Conservation (phyloP, 768 basidiomycete species). For the Coprinopsis cinerea region DNA sequence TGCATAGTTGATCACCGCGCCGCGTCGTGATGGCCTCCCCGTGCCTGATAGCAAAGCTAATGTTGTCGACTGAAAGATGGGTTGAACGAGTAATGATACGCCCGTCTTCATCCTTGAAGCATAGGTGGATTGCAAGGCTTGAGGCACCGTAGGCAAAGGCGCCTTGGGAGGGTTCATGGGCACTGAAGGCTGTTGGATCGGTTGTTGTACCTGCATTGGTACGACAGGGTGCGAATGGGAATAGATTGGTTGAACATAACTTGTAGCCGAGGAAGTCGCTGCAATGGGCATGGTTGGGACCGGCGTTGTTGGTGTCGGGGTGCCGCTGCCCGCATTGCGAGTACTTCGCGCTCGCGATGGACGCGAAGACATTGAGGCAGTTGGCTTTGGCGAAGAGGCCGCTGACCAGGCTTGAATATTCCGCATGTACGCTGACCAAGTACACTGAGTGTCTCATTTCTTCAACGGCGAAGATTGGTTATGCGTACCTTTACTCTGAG, state of each 20-base stretch:
- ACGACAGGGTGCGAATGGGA: not conserved
- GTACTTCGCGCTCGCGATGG: conserved; percentile 14
- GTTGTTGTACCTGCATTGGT: conserved; percentile 11
- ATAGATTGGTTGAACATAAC: conserved; percentile 31
- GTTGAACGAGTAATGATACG: conserved; percentile 85
- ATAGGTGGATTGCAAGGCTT: conserved; percentile 80
- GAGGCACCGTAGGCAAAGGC: conserved; percentile 54
- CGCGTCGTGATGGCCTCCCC: conserved; percentile 40
- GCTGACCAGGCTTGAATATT: conserved; percentile 69
- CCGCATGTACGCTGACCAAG: conserved; percentile 44
- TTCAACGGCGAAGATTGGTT: not conserved
- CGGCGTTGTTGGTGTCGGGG: conserved; percentile 34
- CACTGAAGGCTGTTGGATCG: conserved; percentile 26
- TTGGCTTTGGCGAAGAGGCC: conserved; percentile 48
- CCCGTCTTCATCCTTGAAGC: conserved; percentile 89
- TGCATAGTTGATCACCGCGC: conserved; percentile 77
- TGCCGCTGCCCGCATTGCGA: conserved; percentile 35
- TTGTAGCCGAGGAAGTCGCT: conserved; percentile 20
- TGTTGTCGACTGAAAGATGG: conserved; percentile 47
- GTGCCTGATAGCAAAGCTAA: conserved; percentile 35
- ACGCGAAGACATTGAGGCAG: conserved; percentile 24
- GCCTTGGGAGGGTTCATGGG: conserved; percentile 47
- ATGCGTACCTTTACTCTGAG: conserved; percentile 31
- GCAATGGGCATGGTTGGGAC: conserved; percentile 30
- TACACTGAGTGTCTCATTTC: conserved; percentile 2